Evolutionary conservation across 768 basidiomycete species (phyloP).

Genomic region (Mycena maculata): DNA sequence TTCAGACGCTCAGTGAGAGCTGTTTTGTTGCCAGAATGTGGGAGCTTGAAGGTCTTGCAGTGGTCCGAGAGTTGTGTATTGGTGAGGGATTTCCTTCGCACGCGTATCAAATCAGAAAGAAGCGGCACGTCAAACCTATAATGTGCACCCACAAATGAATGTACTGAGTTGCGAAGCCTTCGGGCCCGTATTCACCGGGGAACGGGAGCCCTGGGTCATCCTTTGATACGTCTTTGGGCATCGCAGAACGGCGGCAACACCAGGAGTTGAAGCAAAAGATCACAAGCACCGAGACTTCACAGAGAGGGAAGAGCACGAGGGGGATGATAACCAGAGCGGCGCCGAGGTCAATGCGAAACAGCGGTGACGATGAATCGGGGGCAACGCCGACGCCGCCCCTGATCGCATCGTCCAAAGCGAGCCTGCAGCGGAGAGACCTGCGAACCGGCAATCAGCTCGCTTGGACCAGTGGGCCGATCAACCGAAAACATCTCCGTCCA

Average conservation of each 20-base stretch:
- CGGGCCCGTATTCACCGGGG: constrained; percentile 11
- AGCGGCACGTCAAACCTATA: too few relatives aligned
- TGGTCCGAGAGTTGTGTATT: too few relatives aligned
- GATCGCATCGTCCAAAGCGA: background rate
- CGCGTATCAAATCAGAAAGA: too few relatives aligned
- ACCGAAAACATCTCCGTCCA: background rate
- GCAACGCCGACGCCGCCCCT: background rate
- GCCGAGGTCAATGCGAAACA: background rate
- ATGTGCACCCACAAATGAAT: background rate
- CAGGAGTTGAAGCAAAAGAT: background rate
- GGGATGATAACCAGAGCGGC: background rate
- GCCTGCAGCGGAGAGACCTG: background rate
- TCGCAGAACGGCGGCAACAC: background rate
- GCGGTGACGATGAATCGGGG: background rate
- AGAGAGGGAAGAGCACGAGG: background rate
- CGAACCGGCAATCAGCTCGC: background rate
- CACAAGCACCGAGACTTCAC: background rate
- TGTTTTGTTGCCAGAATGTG: too few relatives aligned
- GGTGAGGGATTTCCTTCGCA: too few relatives aligned
- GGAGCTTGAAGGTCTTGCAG: too few relatives aligned
- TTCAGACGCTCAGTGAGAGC: too few relatives aligned
- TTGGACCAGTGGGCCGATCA: background rate
- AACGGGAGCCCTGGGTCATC: constrained; percentile 8
- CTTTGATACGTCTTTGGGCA: constrained; percentile 12
- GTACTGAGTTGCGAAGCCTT: constrained; percentile 13